Evolutionary conservation across 306 rosid genomes (phyloP).

Genomic region (Cicer bijugum): DNA sequence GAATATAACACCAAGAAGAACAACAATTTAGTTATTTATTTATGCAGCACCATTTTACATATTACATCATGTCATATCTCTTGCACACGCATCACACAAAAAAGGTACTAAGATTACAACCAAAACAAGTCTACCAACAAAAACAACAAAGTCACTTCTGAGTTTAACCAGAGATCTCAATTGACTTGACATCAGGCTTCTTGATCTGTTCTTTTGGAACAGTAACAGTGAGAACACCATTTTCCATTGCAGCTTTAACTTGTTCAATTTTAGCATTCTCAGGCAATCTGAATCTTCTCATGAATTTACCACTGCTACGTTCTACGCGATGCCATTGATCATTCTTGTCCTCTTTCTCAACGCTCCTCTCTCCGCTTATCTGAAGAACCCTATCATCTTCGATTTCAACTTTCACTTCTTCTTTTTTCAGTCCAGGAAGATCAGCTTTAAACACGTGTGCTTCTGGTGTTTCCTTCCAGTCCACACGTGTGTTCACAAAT

Average conservation of each 20-base stretch:
- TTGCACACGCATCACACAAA: neutral
- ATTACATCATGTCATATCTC: neutral
- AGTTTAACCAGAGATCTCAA: slow-evolving; percentile 43
- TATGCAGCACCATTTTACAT: neutral
- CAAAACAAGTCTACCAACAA: neutral
- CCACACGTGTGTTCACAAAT: slow-evolving; percentile 31
- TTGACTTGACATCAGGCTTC: slow-evolving; percentile 39
- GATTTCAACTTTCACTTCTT: slow-evolving; percentile 47
- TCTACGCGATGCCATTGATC: slow-evolving; percentile 53
- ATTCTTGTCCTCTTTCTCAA: slow-evolving; percentile 40
- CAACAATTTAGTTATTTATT: neutral
- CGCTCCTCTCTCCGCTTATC: slow-evolving; percentile 47
- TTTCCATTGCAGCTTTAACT: slow-evolving; percentile 47
- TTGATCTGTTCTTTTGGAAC: slow-evolving; percentile 46
- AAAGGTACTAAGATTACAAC: neutral
- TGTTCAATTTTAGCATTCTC: slow-evolving; percentile 43
- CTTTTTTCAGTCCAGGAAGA: slow-evolving; percentile 48
- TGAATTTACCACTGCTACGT: slow-evolving; percentile 51
- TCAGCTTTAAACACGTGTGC: slow-evolving; percentile 55
- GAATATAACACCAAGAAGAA: too few relatives aligned
- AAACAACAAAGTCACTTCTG: neutral
- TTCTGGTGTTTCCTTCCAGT: slow-evolving; percentile 57
- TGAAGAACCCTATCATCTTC: slow-evolving; percentile 46
- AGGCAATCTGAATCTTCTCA: slow-evolving; percentile 47
- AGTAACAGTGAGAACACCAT: slow-evolving; percentile 52